Conservation (phyloP, 352 stramenopile genomes). For the Sclerospora graminicola region DNA sequence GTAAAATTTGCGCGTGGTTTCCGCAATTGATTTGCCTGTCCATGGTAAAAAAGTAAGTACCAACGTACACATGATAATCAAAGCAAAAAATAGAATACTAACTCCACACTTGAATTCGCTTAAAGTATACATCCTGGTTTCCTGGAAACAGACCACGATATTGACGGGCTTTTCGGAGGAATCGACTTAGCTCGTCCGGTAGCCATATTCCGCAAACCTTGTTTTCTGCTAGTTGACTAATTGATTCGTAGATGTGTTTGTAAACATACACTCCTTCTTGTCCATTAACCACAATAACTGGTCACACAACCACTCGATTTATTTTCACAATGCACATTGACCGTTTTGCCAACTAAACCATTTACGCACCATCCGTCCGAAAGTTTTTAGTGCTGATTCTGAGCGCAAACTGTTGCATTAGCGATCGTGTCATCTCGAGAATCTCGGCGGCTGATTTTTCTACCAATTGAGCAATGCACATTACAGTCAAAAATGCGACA, state of each 20-base stretch:
- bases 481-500: not conserved
- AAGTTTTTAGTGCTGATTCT: slow-evolving; percentile 60
- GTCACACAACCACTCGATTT: not conserved
- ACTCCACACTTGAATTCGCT: slow-evolving; percentile 57
- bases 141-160: slow-evolving; percentile 36
- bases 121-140: slow-evolving; percentile 49
- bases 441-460: slow-evolving; percentile 31
- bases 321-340: no score
- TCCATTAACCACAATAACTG: slow-evolving; percentile 24
- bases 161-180: slow-evolving; percentile 47
- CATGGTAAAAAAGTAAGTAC: not conserved
- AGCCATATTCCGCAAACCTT: slow-evolving; percentile 45
- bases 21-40: slow-evolving; percentile 43
- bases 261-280: slow-evolving; percentile 38
- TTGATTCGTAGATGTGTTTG: slow-evolving; percentile 67
- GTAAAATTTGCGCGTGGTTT: slow-evolving; percentile 68
- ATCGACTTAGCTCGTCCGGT: slow-evolving; percentile 50
- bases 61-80: not conserved
- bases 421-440: slow-evolving; percentile 26
- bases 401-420: slow-evolving; percentile 55
- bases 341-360: not conserved
- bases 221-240: slow-evolving; percentile 47
- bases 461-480: slow-evolving; percentile 4
- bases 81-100: not conserved
- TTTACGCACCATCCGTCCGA: slow-evolving; percentile 37